Percentiles rank a stretch among this genome's conserved stretches.
Conservation (phyloP, 2,329 filamentous ascomycete species). For the Emydomyces testavorans region DNA sequence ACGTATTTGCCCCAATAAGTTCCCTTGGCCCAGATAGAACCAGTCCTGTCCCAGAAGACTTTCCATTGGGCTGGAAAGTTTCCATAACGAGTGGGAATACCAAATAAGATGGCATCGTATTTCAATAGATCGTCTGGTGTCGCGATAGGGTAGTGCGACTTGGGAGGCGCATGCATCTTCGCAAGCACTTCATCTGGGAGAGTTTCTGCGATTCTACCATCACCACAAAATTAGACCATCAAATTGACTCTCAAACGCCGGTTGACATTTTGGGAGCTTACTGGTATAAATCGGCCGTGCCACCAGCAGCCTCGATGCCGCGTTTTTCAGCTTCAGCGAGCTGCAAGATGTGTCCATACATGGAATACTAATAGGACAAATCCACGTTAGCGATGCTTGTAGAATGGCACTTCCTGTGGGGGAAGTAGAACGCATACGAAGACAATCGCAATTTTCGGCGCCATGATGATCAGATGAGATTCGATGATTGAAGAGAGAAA, state of each 20-base stretch:
- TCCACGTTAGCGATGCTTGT: neutral
- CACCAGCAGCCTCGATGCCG: slow-evolving; percentile 80
- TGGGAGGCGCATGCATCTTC: slow-evolving; percentile 85
- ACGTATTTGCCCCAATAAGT: slow-evolving; percentile 78
- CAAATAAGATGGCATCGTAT: slow-evolving; percentile 85
- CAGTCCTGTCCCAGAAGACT: slow-evolving; percentile 72
- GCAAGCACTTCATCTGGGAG: slow-evolving; percentile 67
- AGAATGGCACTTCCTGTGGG: neutral
- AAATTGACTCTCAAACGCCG: no score
- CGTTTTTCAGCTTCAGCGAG: slow-evolving; percentile 82
- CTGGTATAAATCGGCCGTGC: slow-evolving; percentile 72
- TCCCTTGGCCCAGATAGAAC: slow-evolving; percentile 68
- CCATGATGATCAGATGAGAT: slow-evolving; percentile 24
- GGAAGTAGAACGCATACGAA: slow-evolving; percentile 49
- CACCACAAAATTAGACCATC: neutral
- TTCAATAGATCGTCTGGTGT: slow-evolving; percentile 50
- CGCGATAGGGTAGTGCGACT: slow-evolving; percentile 55
- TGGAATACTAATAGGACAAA: slow-evolving; percentile 58
- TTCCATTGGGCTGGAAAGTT: slow-evolving; percentile 98
- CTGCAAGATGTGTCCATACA: slow-evolving; percentile 80
- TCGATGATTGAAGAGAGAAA: neutral
- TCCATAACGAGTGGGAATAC: slow-evolving; percentile 90
- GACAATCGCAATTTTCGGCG: slow-evolving; percentile 83
- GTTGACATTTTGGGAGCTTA: slow-evolving; percentile 35
- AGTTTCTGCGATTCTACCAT: slow-evolving; percentile 63